Evolutionary conservation across 1,139 yeast species (phyloP).

Genomic region (Suhomyces yuchorum): DNA sequence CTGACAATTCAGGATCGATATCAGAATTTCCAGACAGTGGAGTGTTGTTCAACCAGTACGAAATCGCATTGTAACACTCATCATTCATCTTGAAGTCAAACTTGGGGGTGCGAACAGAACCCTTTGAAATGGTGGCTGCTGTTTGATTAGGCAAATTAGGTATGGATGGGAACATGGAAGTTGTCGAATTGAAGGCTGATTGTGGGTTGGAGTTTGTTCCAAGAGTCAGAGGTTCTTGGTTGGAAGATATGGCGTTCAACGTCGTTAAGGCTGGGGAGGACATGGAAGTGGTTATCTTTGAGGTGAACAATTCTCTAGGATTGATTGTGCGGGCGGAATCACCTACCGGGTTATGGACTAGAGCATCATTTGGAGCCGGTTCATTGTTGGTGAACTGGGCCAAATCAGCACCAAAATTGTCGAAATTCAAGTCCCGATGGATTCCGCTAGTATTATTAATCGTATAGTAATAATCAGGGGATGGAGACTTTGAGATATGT

Average conservation of each 20-base stretch:
- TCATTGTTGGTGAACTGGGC: neutral
- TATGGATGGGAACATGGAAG: slow-evolving; percentile 5
- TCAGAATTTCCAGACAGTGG: slow-evolving; percentile 10
- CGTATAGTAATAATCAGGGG: slow-evolving; percentile 14
- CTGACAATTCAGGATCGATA: slow-evolving; percentile 4
- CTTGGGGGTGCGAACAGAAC: slow-evolving; percentile 13
- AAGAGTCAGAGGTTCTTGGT: neutral
- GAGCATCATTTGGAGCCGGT: neutral
- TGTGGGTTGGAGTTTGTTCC: neutral
- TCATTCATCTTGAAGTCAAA: slow-evolving; percentile 43
- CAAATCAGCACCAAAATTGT: slow-evolving; percentile 7
- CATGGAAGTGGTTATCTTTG: slow-evolving; percentile 18
- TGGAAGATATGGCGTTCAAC: slow-evolving; percentile 16
- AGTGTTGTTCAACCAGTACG: slow-evolving; percentile 35
- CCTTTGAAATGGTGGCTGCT: neutral
- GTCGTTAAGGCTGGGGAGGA: slow-evolving; percentile 24
- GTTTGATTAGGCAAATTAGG: slow-evolving; percentile 19
- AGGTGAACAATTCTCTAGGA: slow-evolving; percentile 24
- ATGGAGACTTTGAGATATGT: slow-evolving; percentile 12
- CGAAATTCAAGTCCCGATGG: slow-evolving; percentile 6
- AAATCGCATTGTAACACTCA: slow-evolving; percentile 44
- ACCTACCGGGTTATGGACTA: neutral
- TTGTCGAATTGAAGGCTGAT: neutral
- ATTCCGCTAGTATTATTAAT: slow-evolving; percentile 1
- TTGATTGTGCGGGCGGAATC: slow-evolving; percentile 22